Evolutionary conservation across 208 protist genomes (phyloP), one percentile per base, ranked within the genome.

Genomic region (Leishmania tarentolae): DNA sequence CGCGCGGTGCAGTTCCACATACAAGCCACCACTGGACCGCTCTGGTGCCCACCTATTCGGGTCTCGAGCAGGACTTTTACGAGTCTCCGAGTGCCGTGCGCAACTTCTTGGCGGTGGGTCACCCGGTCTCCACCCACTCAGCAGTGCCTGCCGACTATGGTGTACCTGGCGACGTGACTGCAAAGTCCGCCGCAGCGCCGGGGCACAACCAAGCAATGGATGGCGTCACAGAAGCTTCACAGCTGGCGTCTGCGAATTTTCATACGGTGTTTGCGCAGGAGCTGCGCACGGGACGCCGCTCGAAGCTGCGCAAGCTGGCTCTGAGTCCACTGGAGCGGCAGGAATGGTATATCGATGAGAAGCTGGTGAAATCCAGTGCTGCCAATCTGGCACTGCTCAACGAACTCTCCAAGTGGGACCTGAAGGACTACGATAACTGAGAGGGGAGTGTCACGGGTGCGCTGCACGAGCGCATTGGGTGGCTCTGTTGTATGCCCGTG

Each of bases 341-440:
- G 84, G 92, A 97, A 84, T 95, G 92, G 94, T 95, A 92, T 81
- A 94, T 97, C 83, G 92, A 97, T 69, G 90, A 93, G 78, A 95
- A 94, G 78, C 82, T 97, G 52, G 78, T 95, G 57, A 88, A 91
- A 76, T 93, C 91, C 3, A 90, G 90, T 50, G 88, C 87, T 3
- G 90, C 94, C 19, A 89, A 94, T 83, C 82, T 97, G 37, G 92
- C 94, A 69, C 81, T 97, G 66, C 88, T 97, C 73, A 97, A 97
- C 75, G 88, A 93, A 56, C 82, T 97, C 21, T 85, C 91, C 71
- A 88, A 88, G 65, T 96, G 88, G 86, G 87, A 95, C 56, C 61
- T 95, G 68, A 85, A 95, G 78, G 89, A 95, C 79, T 93, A 92
- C 82, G 93, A 96, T 74, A 87, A 80, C 75, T 91, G 37, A 79